A percentile compares a stretch with the other conserved stretches of the same genome.
Conservation (phyloP, 441 rosid genomes). For the Melastoma candidum region DNA sequence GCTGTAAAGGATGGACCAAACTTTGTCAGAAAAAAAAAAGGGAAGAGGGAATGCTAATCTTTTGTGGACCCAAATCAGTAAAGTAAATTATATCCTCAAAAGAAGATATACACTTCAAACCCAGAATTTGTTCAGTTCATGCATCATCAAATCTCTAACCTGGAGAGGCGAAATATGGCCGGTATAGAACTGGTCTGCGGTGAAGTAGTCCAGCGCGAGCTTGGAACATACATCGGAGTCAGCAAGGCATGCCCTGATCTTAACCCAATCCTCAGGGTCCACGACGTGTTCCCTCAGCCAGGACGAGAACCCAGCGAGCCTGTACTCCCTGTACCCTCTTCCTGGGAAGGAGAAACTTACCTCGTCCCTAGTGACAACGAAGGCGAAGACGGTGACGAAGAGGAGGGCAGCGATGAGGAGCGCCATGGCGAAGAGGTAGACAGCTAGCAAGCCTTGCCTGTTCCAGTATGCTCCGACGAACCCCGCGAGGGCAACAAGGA, state of each 20-base stretch:
- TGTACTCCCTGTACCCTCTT: conserved; percentile 39
- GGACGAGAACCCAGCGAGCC: conserved; percentile 36
- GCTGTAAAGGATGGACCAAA: too few species aligned
- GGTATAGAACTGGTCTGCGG: conserved; percentile 60
- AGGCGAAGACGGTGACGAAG: conserved; percentile 41
- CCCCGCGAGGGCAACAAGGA: conserved; percentile 52
- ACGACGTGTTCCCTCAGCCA: conserved; percentile 45
- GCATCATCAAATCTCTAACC: conserved; percentile 16
- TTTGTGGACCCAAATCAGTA: too few species aligned
- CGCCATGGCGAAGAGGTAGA: conserved; percentile 60
- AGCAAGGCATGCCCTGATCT: conserved; percentile 44
- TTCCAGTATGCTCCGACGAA: conserved; percentile 60
- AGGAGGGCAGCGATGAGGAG: conserved; percentile 43
- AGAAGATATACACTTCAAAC: too few species aligned
- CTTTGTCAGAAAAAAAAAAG: too few species aligned
- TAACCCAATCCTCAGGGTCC: conserved; percentile 37
- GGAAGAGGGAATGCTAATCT: too few species aligned
- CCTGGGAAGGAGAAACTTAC: conserved; percentile 45
- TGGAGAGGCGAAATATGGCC: conserved; percentile 68
- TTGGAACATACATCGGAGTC: conserved; percentile 43
- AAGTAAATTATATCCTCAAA: too few species aligned
- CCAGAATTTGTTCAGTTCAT: too few species aligned
- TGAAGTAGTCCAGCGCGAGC: conserved; percentile 29
- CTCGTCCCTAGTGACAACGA: conserved; percentile 47
- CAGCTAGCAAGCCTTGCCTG: conserved; percentile 47